Percentiles rank a stretch among this genome's conserved stretches.
phyloP scores from a whole-genome alignment of 2,329 filamentous ascomycete species.

The Beauveria scarabaeidicola region DNA sequence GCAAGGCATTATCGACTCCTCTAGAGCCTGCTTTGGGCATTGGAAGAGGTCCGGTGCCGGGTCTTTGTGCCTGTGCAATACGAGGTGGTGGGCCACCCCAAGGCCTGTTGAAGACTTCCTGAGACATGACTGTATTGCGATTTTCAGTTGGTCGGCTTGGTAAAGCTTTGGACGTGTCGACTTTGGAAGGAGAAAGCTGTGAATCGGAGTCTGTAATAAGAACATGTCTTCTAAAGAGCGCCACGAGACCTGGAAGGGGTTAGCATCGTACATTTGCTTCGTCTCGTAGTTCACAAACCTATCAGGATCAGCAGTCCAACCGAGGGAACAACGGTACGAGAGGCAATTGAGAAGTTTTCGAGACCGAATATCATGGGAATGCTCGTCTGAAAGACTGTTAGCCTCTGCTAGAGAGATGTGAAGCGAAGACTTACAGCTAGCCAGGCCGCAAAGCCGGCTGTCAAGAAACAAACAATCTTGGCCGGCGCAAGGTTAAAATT shows the following conservation, averaged over 20 bases:
- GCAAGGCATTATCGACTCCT: conserved; percentile 19
- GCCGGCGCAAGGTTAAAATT: conserved; percentile 14
- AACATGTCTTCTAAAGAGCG: background rate
- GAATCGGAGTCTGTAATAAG: background rate
- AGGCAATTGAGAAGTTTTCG: conserved; percentile 30
- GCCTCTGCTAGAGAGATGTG: background rate
- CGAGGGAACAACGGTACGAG: conserved; percentile 43
- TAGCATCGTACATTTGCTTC: background rate
- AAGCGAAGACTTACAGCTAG: conserved; percentile 36
- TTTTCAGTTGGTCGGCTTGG: background rate
- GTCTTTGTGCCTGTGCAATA: background rate
- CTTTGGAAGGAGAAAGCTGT: background rate
- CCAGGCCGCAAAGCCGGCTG: conserved; percentile 42
- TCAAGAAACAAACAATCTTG: conserved; percentile 33
- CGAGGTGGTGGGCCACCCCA: background rate
- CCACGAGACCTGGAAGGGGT: background rate
- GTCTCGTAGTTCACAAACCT: conserved; percentile 22
- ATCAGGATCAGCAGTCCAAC: conserved; percentile 41
- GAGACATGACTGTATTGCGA: background rate
- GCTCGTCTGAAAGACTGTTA: conserved; percentile 34
- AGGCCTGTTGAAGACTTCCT: background rate
- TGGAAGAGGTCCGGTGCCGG: background rate
- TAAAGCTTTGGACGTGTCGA: conserved; percentile 1
- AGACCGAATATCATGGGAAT: conserved; percentile 43
- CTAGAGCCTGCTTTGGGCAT: background rate